Evolutionary conservation across 768 basidiomycete genomes (phyloP), one percentile per base, ranked within the genome.

Genomic region (Exsudoporus frostii): DNA sequence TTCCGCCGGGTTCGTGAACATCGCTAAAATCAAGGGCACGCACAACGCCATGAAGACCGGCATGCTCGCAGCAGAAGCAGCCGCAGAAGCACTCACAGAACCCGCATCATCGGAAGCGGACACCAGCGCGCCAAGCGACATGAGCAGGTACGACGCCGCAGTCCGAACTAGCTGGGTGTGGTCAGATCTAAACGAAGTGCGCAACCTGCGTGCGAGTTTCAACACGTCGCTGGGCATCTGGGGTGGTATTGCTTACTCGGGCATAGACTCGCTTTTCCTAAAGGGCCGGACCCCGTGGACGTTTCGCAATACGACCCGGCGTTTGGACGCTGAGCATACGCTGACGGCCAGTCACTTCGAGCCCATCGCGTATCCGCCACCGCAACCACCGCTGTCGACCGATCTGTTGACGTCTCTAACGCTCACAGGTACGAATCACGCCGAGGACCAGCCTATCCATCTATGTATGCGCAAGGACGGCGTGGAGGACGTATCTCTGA

Each of bases 1-100:
- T 72, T 88, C 92, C 0, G 97, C 95, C 1, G 96, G 96, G 13
- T 94, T 98, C 68, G 81, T 99, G 55, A 98, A 98, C 73, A 81
- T 97, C 11, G 88, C 95, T 14, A 98, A 97, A 73, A 98, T 99
- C 73, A 98, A 98, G 67, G 96, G 96, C 14, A 96, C 95, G 0
- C 97, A 98, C 68, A 98, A 95, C 54, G 94, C 96, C 3, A 98
- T 99, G 97, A 95, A 98, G 79, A 92, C 88, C 34, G 97, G 97
- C 27, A 98, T 98, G 88, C 77, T 98, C 19, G 96, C 94, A 27
- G 96, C 92, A 1, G 95, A 99, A 68, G 79, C 90, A 0, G 91
- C 91, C 0, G 93, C 78, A 59, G 78, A 84, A 6, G 80, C 80
- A 5, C 71, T 96, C 45, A 50, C 70, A 54, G 61, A 60, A 22